Conservation (phyloP, 208 protist genomes). For the Naegleria gruberi region DNA sequence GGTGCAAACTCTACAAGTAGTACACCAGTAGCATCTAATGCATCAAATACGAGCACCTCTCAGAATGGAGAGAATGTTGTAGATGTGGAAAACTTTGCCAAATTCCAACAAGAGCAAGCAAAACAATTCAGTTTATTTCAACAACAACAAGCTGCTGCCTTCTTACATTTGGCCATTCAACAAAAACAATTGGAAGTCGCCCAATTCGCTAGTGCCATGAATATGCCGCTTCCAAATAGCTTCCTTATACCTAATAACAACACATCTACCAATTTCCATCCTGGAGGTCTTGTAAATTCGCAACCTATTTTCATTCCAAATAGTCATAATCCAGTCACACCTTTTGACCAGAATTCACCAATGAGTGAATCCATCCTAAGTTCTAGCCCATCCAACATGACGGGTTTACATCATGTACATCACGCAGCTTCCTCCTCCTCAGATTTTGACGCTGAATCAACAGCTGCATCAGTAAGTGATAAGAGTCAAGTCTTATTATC, state of each 20-base stretch:
- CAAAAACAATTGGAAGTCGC: neutral
- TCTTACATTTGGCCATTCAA: neutral
- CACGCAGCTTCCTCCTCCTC: too few species aligned
- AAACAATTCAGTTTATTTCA: neutral
- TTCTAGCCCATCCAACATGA: neutral
- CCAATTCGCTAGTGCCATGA: neutral
- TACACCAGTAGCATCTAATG: neutral
- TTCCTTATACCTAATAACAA: too few species aligned
- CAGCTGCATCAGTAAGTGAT: neutral
- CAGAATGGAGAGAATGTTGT: neutral
- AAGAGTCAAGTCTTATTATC: neutral
- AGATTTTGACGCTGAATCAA: too few species aligned
- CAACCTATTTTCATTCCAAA: neutral
- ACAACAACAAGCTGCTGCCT: neutral
- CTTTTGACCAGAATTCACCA: neutral
- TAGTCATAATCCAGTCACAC: neutral
- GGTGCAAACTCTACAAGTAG: neutral
- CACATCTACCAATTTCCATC: neutral
- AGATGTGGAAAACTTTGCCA: neutral
- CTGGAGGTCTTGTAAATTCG: too few species aligned
- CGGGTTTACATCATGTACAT: too few species aligned
- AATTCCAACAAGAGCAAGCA: neutral
- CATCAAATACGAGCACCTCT: too few species aligned
- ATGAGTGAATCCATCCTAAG: neutral
- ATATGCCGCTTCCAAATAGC: neutral